Evolutionary conservation across 495 filamentous ascomycete species (phyloP), one percentile per base, ranked within the genome.

Genomic region (Talaromyces proteolyticus): DNA sequence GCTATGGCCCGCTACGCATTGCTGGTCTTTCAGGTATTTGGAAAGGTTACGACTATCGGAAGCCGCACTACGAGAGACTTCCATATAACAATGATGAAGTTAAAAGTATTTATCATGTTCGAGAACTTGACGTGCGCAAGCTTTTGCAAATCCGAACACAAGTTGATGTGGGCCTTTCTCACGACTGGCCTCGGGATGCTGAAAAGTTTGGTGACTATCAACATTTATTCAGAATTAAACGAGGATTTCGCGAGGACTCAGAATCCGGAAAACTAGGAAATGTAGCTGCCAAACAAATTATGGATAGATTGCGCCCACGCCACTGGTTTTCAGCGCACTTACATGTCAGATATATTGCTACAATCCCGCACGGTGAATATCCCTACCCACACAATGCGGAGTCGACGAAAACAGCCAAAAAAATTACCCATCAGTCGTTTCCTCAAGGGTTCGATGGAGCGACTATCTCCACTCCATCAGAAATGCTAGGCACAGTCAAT

Each of bases 281-380:
- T 51, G 63, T 73, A 4, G 91, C 93, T 0, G 91, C 89, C 0
- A 76, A 74, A 53, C 79, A 86, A 40, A 82, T 95, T 5, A 76
- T 97, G 59, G 82, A 93, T 59, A 76, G 88, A 23, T 68, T 97
- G 34, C 75, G 88, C 25, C 93, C 93, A 3, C 69, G 76, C 0
- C 87, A 89, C 60, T 98, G 93, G 93, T 95, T 97, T 64, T 88
- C 91, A 7, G 93, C 91, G 2, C 93, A 98, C 64, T 53, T 96
- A 61, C 93, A 98, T 65, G 82, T 85, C 62, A 91, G 89, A 58
- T 97, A 85, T 57, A 62, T 84, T 2, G 92, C 91, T 7, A 59
- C 83, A 2, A 80, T 93, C 51, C 65, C 76, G 0, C 87, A 93
- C 63, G 70, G 75, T 16, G 64, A 72, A 1, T 60, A 54, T 4